A percentile compares a stretch with the other conserved stretches of the same genome.
phyloP scores from a whole-genome alignment of 2,329 filamentous ascomycete genomes.

The Bipolaris cookei region DNA sequence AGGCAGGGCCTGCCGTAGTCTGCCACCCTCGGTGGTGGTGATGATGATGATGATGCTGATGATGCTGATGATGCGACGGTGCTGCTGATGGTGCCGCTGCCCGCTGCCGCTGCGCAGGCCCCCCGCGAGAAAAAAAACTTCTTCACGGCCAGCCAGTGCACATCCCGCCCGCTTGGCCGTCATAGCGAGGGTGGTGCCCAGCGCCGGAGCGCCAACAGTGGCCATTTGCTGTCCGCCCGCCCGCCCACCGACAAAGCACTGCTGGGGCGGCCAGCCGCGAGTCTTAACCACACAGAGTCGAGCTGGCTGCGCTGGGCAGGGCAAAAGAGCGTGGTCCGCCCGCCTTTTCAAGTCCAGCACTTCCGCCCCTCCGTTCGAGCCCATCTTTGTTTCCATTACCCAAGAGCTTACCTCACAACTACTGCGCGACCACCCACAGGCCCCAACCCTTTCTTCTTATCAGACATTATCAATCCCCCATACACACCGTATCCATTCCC shows the following conservation, averaged over 20 bases:
- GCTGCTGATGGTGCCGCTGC: too few relatives aligned
- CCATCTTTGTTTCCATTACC: constrained; percentile 54
- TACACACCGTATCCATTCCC: constrained; percentile 42
- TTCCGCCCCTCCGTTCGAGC: constrained; percentile 42
- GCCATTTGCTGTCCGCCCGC: constrained; percentile 30
- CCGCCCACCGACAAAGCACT: neutral
- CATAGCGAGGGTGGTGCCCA: constrained; percentile 24
- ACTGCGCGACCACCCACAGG: constrained; percentile 48
- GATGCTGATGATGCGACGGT: too few relatives aligned
- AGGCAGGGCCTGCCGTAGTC: neutral
- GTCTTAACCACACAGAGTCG: constrained; percentile 26
- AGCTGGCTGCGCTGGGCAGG: constrained; percentile 26
- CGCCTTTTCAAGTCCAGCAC: constrained; percentile 45
- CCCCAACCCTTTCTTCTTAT: constrained; percentile 48
- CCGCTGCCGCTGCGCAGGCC: too few relatives aligned
- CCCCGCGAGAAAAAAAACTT: too few relatives aligned
- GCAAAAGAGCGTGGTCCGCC: constrained; percentile 35
- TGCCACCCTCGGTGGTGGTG: too few relatives aligned
- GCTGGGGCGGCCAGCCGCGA: constrained; percentile 25
- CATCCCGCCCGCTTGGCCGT: constrained; percentile 25
- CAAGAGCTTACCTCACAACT: constrained; percentile 57
- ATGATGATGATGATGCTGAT: too few relatives aligned
- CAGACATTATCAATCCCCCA: constrained; percentile 51
- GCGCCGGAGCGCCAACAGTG: constrained; percentile 18
- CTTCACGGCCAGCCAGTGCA: neutral